Percentiles rank a stretch among this genome's conserved stretches.
Evolutionary conservation across 164 flowering plant species (phyloP).

Genomic region (Vitis vinifera): ASM3070453v1 NC_081822.1:27332001-27332500

Average conservation of each 20-base stretch:
- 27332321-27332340: neutral
- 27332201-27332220: too few relatives aligned
- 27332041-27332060: conserved; percentile 9
- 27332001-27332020: neutral
- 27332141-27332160: conserved; percentile 21
- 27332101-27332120: conserved; percentile 23
- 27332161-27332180: conserved; percentile 9
- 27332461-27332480: too few relatives aligned
- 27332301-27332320: conserved; percentile 15
- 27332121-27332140: conserved; percentile 13
- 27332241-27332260: too few relatives aligned
- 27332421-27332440: too few relatives aligned
- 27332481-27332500: too few relatives aligned
- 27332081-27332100: conserved; percentile 21
- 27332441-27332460: too few relatives aligned
- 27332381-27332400: conserved; percentile 3
- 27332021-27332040: neutral
- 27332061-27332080: conserved; percentile 28
- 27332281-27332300: conserved; percentile 21
- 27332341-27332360: too few relatives aligned
- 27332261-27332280: neutral
- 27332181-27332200: too few relatives aligned
- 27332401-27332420: too few relatives aligned
- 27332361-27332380: too few relatives aligned
- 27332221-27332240: too few relatives aligned